These are phyloP conservation scores for Pseudocercospora vitis DNA, from an alignment of 2,329 filamentous ascomycete species.

Conservation along the genomic window DNA sequence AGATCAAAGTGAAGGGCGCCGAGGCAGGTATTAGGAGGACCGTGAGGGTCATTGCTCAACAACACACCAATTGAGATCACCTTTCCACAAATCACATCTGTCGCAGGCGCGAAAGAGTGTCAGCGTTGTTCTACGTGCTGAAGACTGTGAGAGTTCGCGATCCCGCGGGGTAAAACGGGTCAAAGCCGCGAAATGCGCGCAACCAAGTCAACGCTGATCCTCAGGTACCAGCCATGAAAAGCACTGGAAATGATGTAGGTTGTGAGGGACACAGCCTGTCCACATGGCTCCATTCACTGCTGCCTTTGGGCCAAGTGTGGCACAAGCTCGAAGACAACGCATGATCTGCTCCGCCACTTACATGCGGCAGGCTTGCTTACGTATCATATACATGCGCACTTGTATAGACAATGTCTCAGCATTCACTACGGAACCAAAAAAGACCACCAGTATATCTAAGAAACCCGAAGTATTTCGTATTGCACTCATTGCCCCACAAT, in stretches of 20 bases:
- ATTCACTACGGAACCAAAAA: neutral
- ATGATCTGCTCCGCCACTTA: constrained; percentile 9
- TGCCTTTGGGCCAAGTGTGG: neutral
- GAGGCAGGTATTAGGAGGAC: constrained; percentile 43
- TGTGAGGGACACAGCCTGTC: neutral
- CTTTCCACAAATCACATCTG: neutral
- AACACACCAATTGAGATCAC: constrained; percentile 2
- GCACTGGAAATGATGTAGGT: too few species aligned
- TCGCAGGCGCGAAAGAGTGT: neutral
- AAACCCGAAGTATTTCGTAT: too few species aligned
- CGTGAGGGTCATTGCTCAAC: constrained; percentile 45
- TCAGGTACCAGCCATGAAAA: constrained; percentile 2
- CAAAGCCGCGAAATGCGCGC: neutral
- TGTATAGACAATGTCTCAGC: constrained; percentile 1
- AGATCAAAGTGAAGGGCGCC: constrained; percentile 53
- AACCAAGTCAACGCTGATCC: neutral
- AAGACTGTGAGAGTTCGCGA: neutral
- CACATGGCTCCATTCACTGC: constrained; percentile 7
- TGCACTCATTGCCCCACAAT: too few species aligned
- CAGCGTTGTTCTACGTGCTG: too few species aligned
- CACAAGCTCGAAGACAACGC: too few species aligned
- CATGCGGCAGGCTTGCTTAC: neutral
- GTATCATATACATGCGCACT: neutral
- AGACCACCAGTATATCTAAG: neutral
- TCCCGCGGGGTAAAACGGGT: constrained; percentile 3